Evolutionary conservation across 306 rosid species (phyloP).

Genomic region (Castanea sativa): DNA sequence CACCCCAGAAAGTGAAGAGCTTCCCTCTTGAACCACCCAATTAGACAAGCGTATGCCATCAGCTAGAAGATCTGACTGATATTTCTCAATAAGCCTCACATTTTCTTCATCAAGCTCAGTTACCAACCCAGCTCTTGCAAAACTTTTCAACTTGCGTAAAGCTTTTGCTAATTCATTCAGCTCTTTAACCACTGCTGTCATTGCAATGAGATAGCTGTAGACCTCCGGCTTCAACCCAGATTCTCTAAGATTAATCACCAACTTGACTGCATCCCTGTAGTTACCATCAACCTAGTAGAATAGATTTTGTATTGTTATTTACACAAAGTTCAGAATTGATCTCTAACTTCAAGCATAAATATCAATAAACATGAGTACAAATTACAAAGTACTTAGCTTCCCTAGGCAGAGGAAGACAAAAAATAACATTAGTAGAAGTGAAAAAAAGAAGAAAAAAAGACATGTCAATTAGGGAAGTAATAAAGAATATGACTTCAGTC

Average conservation of each 20-base stretch:
- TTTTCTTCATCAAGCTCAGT: conserved; percentile 60
- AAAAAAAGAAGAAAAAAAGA: not conserved
- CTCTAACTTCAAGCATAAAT: not conserved
- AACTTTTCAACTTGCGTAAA: conserved; percentile 71
- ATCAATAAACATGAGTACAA: too few relatives aligned
- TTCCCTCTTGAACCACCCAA: conserved; percentile 75
- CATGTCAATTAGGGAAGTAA: too few relatives aligned
- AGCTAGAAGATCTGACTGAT: conserved; percentile 73
- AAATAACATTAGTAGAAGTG: not conserved
- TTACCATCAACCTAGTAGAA: conserved; percentile 70
- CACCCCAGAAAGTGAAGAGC: conserved; percentile 52
- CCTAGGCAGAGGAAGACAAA: not conserved
- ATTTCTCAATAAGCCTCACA: conserved; percentile 55
- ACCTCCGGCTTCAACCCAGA: conserved; percentile 91
- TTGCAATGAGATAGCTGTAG: conserved; percentile 85
- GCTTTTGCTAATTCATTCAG: conserved; percentile 82
- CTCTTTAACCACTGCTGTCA: conserved; percentile 95
- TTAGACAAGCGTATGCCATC: conserved; percentile 70
- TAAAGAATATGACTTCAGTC: too few relatives aligned
- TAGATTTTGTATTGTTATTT: conserved; percentile 18
- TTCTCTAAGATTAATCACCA: conserved; percentile 73
- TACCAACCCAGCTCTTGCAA: conserved; percentile 45
- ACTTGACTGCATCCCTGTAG: conserved; percentile 63
- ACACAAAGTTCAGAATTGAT: not conserved
- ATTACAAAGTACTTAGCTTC: too few relatives aligned